Evolutionary conservation across 768 basidiomycete genomes (phyloP).

Genomic region (Clavaria fumosa): DNA sequence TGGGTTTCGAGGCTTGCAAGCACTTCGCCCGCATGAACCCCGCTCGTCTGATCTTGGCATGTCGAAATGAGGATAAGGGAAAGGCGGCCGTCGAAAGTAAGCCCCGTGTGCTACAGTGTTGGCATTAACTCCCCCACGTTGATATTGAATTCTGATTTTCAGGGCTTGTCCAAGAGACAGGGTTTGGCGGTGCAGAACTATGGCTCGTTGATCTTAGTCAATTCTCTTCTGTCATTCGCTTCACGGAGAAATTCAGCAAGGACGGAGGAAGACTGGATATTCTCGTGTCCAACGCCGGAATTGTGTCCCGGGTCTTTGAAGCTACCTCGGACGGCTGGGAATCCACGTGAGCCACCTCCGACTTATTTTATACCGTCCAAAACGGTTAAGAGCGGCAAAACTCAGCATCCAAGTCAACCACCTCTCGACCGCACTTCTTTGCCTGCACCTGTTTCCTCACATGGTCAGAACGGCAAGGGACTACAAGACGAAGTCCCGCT

Average conservation of each 20-base stretch:
- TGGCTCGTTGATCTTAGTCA: conserved; percentile 27
- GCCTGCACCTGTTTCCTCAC: conserved; percentile 27
- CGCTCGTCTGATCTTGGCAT: conserved; percentile 24
- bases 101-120: conserved; percentile 7
- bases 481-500: conserved; percentile 18
- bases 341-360: conserved; percentile 17
- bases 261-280: conserved; percentile 25
- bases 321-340: conserved; percentile 33
- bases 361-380: neutral
- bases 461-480: conserved; percentile 24
- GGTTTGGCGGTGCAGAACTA: conserved; percentile 21
- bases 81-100: conserved; percentile 21
- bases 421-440: conserved; percentile 25
- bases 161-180: conserved; percentile 21
- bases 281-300: conserved; percentile 29
- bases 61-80: conserved; percentile 23
- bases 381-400: neutral
- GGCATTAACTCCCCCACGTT: too few species aligned
- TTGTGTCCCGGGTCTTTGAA: conserved; percentile 9
- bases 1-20: conserved; percentile 32
- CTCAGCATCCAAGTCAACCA: conserved; percentile 33
- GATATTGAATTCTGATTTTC: too few species aligned
- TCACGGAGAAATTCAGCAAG: conserved; percentile 21
- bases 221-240: conserved; percentile 26
- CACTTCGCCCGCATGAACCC: conserved; percentile 32